Percentiles rank a stretch among this genome's conserved stretches.
Conservation (phyloP, 1,284 basidiomycete species). For the Hemileia vastatrix region DNA sequence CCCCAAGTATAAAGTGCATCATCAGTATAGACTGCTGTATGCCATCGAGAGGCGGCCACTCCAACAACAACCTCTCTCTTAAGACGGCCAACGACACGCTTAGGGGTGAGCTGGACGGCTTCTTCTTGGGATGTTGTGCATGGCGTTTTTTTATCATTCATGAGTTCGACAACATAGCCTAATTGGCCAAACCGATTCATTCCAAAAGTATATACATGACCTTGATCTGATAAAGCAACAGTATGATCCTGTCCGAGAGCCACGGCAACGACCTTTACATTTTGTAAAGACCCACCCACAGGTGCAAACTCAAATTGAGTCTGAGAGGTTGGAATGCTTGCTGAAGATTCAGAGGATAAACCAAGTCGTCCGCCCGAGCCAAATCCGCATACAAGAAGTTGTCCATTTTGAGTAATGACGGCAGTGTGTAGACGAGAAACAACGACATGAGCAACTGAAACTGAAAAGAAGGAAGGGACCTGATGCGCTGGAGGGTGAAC, state of each 20-base stretch:
- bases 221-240: constrained; percentile 65
- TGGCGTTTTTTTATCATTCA: constrained; percentile 34
- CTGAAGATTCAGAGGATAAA: constrained; percentile 29
- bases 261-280: constrained; percentile 54
- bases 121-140: constrained; percentile 45
- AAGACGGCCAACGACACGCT: constrained; percentile 64
- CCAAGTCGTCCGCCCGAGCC: constrained; percentile 63
- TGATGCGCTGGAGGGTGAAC: constrained; percentile 47
- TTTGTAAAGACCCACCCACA: constrained; percentile 51
- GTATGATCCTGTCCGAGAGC: constrained; percentile 92
- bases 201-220: constrained; percentile 84
- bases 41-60: constrained; percentile 74
- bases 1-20: constrained; percentile 90
- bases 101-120: constrained; percentile 64
- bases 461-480: constrained; percentile 2
- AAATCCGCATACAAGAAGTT: constrained; percentile 69
- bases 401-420: constrained; percentile 28
- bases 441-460: constrained; percentile 1
- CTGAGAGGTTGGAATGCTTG: constrained; percentile 45
- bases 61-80: constrained; percentile 73
- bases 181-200: constrained; percentile 76
- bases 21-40: constrained; percentile 79
- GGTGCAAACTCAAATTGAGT: constrained; percentile 65
- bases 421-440: constrained; percentile 15
- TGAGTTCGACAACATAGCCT: constrained; percentile 69